Base-by-base conservation (phyloP, 495 filamentous ascomycete species). In the Penicillium nucicola region DNA sequence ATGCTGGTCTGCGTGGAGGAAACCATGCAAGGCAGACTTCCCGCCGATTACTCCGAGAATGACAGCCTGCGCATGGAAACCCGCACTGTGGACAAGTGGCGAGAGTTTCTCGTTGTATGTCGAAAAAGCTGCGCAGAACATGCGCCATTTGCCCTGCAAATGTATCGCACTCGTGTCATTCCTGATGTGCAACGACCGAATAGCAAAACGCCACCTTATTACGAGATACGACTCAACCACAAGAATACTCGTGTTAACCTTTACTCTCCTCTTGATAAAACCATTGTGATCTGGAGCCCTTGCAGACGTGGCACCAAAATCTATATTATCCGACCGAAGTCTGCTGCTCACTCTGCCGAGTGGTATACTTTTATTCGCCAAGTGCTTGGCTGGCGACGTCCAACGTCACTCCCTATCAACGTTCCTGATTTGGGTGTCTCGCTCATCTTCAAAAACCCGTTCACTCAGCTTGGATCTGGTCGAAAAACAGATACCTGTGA, bases 281-380 rank as follows among this genome's bases (percentile, higher is more conserved):
- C 84, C 4, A 68, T 89, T 12, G 85, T 86, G 14, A 67, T 89
- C 7, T 90, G 85, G 85, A 60, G 75, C 23, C 77, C 80, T 15
- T 69, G 64, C 52, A 80, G 74, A 45, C 63, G 52, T 12, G 83
- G 84, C 13, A 85, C 81, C 8, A 76, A 70, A 45, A 86, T 90
- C 37, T 87, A 81, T 56, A 85, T 88, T 32, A 68, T 90, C 56
- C 80, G 83, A 14, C 77, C 86, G 4, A 77, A 82, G 15, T 87
- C 85, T 34, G 71, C 77, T 8, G 83, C 83, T 5, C 81, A 80
- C 50, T 77, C 83, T 17, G 78, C 85, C 22, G 86, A 90, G 57
- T 90, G 86, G 86, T 89, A 86, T 55, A 88, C 86, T 1, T 90
- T 89, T 50, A 67, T 90, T 12, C 73, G 77, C 9, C 77, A 81